Evolutionary conservation across 2,329 filamentous ascomycete genomes (phyloP).

Genomic region (Colletotrichum scovillei): DNA sequence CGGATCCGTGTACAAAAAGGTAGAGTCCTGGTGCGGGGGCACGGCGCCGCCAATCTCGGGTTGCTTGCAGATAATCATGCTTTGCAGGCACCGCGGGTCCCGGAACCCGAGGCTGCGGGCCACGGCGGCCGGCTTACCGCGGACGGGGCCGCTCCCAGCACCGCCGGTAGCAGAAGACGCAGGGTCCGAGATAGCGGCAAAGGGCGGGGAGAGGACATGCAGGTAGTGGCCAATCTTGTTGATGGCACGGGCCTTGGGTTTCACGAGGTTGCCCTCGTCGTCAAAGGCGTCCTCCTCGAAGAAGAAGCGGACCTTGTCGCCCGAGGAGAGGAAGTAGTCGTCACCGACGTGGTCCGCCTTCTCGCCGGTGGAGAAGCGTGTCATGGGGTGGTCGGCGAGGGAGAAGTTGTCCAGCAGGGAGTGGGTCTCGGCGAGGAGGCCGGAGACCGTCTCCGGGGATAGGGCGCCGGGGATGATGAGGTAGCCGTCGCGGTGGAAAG

Average conservation of each 20-base stretch:
- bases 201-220: slow-evolving; percentile 75
- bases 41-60: slow-evolving; percentile 95
- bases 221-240: slow-evolving; percentile 90
- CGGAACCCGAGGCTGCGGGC: slow-evolving; percentile 78
- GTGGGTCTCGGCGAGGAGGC: slow-evolving; percentile 80
- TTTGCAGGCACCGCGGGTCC: slow-evolving; percentile 85
- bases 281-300: slow-evolving; percentile 95
- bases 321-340: slow-evolving; percentile 90
- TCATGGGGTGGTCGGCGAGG: slow-evolving; percentile 89
- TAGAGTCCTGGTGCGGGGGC: slow-evolving; percentile 90
- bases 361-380: slow-evolving; percentile 89
- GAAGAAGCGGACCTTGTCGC: slow-evolving; percentile 95
- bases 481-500: slow-evolving; percentile 88
- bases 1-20: slow-evolving; percentile 90
- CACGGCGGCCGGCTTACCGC: slow-evolving; percentile 65
- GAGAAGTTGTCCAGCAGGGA: slow-evolving; percentile 80
- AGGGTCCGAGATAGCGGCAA: slow-evolving; percentile 64
- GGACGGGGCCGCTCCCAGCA: slow-evolving; percentile 43
- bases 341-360: slow-evolving; percentile 85
- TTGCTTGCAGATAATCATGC: slow-evolving; percentile 99
- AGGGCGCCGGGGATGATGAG: slow-evolving; percentile 87
- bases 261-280: slow-evolving; percentile 70
- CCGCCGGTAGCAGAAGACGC: slow-evolving; percentile 54
- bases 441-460: slow-evolving; percentile 69
- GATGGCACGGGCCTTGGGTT: slow-evolving; percentile 86